These are phyloP conservation scores for Aspergillus sclerotialis DNA, from an alignment of 2,329 filamentous ascomycete species.

Conservation along the genomic window DNA sequence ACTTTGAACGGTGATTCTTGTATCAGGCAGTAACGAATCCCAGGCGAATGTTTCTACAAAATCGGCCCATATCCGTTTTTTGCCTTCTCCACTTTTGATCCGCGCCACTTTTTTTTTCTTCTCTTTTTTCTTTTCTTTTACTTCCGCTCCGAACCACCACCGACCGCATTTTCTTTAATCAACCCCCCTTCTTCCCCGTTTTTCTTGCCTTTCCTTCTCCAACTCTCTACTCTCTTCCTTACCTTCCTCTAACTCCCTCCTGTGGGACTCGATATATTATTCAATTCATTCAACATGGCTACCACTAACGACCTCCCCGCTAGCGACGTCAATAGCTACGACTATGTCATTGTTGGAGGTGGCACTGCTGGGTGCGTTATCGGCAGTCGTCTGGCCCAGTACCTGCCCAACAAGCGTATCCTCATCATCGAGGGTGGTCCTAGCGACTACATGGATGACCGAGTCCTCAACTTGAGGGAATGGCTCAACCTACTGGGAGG, in stretches of 20 bases:
- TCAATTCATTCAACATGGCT: conserved; percentile 50
- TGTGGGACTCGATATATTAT: too few relatives aligned
- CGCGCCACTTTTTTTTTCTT: conserved; percentile 5
- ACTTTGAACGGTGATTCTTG: too few relatives aligned
- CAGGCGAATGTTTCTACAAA: too few relatives aligned
- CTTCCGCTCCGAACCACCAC: too few relatives aligned
- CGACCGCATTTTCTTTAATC: conserved; percentile 1
- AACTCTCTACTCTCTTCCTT: conserved; percentile 5
- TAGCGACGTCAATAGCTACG: conserved; percentile 61
- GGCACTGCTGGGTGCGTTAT: conserved; percentile 83
- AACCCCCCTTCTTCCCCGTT: conserved; percentile 6
- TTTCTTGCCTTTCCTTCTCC: conserved; percentile 4
- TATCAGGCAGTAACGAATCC: too few relatives aligned
- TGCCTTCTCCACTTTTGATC: too few relatives aligned
- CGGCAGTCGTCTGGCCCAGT: conserved; percentile 70
- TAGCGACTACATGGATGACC: conserved; percentile 81
- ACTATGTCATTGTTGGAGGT: conserved; percentile 80
- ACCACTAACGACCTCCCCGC: conserved; percentile 63
- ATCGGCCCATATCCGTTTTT: too few relatives aligned
- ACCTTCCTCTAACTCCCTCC: too few relatives aligned
- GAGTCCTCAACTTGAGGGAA: conserved; percentile 77
- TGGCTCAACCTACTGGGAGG: conserved; percentile 81
- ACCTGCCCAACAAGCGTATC: conserved; percentile 73
- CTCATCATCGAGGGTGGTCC: conserved; percentile 84
- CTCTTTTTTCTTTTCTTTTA: conserved; percentile 4